Evolutionary conservation across 495 filamentous ascomycete species (phyloP).

Genomic region (Aspergillus hancockii): DNA sequence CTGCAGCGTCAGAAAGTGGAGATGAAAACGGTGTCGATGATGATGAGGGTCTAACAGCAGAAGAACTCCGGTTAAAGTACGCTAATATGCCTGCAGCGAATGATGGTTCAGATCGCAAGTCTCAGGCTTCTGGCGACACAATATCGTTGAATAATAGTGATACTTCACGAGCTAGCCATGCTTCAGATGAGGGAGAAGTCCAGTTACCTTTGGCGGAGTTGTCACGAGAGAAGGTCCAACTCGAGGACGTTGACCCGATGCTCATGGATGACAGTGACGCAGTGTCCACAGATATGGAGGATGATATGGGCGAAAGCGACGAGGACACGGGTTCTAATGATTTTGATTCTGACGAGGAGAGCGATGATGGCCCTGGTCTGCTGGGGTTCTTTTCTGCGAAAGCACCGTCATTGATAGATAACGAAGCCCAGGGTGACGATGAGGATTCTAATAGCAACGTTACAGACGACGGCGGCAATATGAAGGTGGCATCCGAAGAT

Average conservation of each 20-base stretch:
- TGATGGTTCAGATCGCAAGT: constrained; percentile 27
- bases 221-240: constrained; percentile 35
- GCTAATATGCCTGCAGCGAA: constrained; percentile 55
- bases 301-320: constrained; percentile 69
- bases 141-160: constrained; percentile 18
- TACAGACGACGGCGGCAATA: constrained; percentile 22
- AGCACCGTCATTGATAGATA: constrained; percentile 29
- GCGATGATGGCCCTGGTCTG: constrained; percentile 59
- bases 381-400: constrained; percentile 66
- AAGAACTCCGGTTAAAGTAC: constrained; percentile 80
- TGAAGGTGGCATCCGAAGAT: constrained; percentile 21
- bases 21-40: constrained; percentile 52
- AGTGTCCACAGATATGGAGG: constrained; percentile 81
- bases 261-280: constrained; percentile 76
- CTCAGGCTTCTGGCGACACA: constrained; percentile 27
- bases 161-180: constrained; percentile 21
- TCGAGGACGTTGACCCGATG: constrained; percentile 68
- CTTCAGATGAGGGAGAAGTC: constrained; percentile 28
- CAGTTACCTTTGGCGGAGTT: constrained; percentile 23
- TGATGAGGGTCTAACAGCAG: constrained; percentile 75
- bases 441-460: constrained; percentile 28
- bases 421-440: constrained; percentile 36
- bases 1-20: constrained; percentile 44
- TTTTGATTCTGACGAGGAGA: constrained; percentile 48
- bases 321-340: constrained; percentile 50